Evolutionary conservation across 768 basidiomycete species (phyloP), one percentile per base, ranked within the genome.

Genomic region (Rhodosporidiobolus odoratus): DNA sequence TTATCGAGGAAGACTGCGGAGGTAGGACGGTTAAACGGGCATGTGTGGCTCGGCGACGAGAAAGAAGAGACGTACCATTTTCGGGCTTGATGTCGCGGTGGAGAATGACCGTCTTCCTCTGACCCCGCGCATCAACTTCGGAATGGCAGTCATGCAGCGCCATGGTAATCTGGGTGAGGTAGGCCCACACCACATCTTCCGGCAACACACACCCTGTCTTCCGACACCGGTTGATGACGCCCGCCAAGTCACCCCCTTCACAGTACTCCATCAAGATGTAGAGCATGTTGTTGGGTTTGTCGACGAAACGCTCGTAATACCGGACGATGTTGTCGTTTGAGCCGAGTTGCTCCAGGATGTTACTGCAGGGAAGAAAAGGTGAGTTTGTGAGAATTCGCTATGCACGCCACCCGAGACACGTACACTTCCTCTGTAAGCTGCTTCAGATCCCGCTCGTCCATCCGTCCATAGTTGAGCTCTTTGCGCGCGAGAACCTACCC

Each of bases 221-320:
- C 72, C 80, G 37, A 61, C 73, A 76, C 53, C 80, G 77, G 77
- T 91, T 90, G 79, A 98, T 96, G 77, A 96, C 81, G 43, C 85
- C 82, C 2, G 91, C 91, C 63, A 99, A 85, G 82, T 99, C 96
- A 19, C 96, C 96, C 30, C 93, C 94, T 8, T 92, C 93, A 78
- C 96, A 99, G 79, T 92, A 98, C 82, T 99, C 96, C 96, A 98
- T 99, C 75, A 98, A 84, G 71, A 99, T 97, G 79, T 97, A 98
- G 53, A 98, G 86, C 66, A 93, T 90, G 30, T 92, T 92, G 47
- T 86, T 84, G 60, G 93, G 90, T 71, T 89, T 84, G 82, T 99
- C 96, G 67, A 97, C 91, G 77, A 82, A 81, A 71, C 92, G 85
- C 83, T 96, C 92, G 76, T 91, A 88, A 80, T 94, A 95, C 76